A percentile compares a stretch with the other conserved stretches of the same genome.
Evolutionary conservation across 495 filamentous ascomycete genomes (phyloP).

Genomic region (Penicillium ucsense): DNA sequence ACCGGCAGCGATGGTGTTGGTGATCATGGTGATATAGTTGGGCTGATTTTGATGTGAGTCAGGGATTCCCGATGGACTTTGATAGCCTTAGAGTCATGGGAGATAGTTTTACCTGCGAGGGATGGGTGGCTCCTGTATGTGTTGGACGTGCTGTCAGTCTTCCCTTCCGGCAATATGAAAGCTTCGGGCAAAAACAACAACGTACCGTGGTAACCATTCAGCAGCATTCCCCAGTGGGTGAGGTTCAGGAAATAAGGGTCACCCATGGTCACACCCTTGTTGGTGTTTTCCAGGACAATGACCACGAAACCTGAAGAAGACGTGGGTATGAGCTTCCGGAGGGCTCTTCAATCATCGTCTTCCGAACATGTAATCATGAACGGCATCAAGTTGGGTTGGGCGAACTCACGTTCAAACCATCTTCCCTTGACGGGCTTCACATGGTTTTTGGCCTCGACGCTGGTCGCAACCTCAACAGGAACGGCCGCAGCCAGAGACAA

Average conservation of each 20-base stretch:
- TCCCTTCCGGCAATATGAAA: background rate
- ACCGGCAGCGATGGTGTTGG: slow-evolving; percentile 2
- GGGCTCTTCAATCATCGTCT: background rate
- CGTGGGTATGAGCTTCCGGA: no score
- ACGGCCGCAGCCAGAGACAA: no score
- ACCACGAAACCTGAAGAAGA: slow-evolving; percentile 1
- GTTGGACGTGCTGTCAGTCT: background rate
- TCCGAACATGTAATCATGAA: background rate
- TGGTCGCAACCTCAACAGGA: no score
- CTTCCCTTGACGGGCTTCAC: background rate
- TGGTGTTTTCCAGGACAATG: slow-evolving; percentile 7
- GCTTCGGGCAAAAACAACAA: background rate
- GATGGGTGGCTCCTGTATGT: slow-evolving; percentile 2
- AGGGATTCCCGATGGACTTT: background rate
- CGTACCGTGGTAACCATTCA: background rate
- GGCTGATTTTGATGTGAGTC: background rate
- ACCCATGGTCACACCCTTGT: slow-evolving; percentile 5
- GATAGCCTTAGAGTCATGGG: background rate
- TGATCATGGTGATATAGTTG: slow-evolving; percentile 7
- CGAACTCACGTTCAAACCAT: slow-evolving; percentile 4
- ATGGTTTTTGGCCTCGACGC: background rate
- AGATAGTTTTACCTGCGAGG: background rate
- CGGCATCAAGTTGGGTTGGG: background rate
- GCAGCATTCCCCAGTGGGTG: slow-evolving; percentile 1
- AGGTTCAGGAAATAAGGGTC: slow-evolving; percentile 4